Evolutionary conservation across 441 rosid species (phyloP), one percentile per base, ranked within the genome.

Genomic region (Aleurites moluccanus): DNA sequence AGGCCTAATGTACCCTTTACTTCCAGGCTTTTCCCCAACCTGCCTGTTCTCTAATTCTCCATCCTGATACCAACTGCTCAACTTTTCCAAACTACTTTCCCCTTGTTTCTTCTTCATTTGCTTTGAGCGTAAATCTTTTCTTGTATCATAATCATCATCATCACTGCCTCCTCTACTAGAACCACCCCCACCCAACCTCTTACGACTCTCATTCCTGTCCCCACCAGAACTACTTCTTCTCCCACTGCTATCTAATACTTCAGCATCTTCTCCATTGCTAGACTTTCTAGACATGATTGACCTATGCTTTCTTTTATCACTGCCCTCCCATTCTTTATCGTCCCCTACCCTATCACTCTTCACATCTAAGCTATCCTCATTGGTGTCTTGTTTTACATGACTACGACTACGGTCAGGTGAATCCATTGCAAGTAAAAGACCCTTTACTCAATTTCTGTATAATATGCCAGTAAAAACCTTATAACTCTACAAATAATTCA

Each of bases 21-120:
- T 74, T 61, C 86, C 87, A 47, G 79, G 73, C 85, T 86, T 92
- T 50, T 91, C 97, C n/a, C 86, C 89, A 75, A 82, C 89, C 67
- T 75, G 88, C 82, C 82, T 82, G 73, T 67, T 83, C 45, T 93
- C 99, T 23, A 82, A 81, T 56, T 96, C 97, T 71, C 98, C 97
- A 66, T 96, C 99, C 84, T 96, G 91, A 74, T 93, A 94, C 90
- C 92, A 91, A 81, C 87, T 93, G 74, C 97, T 93, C 73, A 93
- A 76, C 80, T 89, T 89, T 64, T 96, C 97, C 87, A 96, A 83
- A 80, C 97, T 88, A 76, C 98, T 91, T 79, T 96, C 98, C 85
- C 93, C 99, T 77, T 83, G 92, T 69, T 89, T 93, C 83, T 82
- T 93, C 93, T 90, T 96, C 79, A 84, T 49, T 82, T 83, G 89